Evolutionary conservation across 2,329 filamentous ascomycete species (phyloP).

Genomic region (Sordariomycetes sp.): DNA sequence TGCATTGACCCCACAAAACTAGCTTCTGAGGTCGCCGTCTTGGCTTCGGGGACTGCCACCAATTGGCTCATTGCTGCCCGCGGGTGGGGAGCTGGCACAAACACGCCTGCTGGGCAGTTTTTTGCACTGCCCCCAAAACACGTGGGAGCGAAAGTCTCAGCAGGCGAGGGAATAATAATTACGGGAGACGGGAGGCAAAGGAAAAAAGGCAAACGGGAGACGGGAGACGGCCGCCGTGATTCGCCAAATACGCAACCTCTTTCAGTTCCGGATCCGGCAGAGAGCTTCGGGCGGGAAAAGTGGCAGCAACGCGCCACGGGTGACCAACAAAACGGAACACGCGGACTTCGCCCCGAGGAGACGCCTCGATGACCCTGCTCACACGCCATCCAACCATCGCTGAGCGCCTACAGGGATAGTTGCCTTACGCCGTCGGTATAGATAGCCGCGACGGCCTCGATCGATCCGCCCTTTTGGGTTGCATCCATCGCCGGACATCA

Average conservation of each 20-base stretch:
- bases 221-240: not conserved
- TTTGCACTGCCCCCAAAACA: no score
- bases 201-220: not conserved
- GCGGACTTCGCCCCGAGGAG: no score
- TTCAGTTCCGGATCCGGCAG: not conserved
- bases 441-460: not conserved
- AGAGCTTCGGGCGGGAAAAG: not conserved
- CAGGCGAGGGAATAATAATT: not conserved
- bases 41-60: no score
- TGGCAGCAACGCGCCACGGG: not conserved
- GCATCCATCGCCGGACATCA: not conserved
- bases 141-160: not conserved
- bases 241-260: not conserved
- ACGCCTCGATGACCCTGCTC: no score
- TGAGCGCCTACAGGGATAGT: no score
- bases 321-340: no score
- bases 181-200: not conserved
- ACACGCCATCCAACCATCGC: no score
- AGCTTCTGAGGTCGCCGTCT: no score
- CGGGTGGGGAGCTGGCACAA: no score
- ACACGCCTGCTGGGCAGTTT: no score
- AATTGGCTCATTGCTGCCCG: no score
- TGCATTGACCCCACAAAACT: no score
- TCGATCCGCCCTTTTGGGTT: not conserved
- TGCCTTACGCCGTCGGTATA: not conserved